Percentiles rank a stretch among this genome's conserved stretches.
phyloP scores from a whole-genome alignment of 345 rosid species.

The Gossypium herbaceum region DNA sequence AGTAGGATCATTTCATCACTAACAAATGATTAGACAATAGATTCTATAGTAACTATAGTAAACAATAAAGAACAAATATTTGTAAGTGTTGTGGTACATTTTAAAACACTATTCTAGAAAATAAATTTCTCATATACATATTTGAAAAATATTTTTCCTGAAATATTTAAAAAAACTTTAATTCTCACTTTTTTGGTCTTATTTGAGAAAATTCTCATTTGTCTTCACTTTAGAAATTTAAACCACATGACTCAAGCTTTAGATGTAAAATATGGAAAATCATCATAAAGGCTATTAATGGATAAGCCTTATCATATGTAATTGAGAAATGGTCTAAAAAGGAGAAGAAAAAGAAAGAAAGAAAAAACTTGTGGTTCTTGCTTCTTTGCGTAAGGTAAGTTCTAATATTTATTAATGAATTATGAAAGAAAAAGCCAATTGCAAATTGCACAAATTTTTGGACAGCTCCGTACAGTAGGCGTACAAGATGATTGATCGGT shows the following conservation, averaged over 20 bases:
- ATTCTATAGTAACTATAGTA: too few species aligned
- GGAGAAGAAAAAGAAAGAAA: not conserved
- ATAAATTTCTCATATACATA: too few species aligned
- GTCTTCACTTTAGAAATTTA: not conserved
- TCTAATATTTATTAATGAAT: not conserved
- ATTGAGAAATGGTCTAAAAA: not conserved
- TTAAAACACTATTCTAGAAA: too few species aligned
- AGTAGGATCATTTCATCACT: too few species aligned
- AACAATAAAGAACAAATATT: too few species aligned
- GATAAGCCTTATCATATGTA: not conserved
- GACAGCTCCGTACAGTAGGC: not conserved
- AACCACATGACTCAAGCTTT: not conserved
- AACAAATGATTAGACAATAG: too few species aligned
- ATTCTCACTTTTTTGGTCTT: not conserved
- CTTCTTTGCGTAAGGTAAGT: not conserved
- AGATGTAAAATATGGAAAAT: not conserved
- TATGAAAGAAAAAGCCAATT: not conserved
- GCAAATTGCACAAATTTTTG: not conserved
- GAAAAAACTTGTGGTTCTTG: not conserved
- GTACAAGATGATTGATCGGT: conserved; percentile 1
- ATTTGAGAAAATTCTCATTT: not conserved
- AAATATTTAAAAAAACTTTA: too few species aligned
- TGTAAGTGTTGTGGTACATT: too few species aligned
- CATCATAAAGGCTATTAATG: not conserved
- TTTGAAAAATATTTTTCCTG: too few species aligned